Conservation (phyloP, 2,329 filamentous ascomycete species). For the Penicillium glabrum region DNA sequence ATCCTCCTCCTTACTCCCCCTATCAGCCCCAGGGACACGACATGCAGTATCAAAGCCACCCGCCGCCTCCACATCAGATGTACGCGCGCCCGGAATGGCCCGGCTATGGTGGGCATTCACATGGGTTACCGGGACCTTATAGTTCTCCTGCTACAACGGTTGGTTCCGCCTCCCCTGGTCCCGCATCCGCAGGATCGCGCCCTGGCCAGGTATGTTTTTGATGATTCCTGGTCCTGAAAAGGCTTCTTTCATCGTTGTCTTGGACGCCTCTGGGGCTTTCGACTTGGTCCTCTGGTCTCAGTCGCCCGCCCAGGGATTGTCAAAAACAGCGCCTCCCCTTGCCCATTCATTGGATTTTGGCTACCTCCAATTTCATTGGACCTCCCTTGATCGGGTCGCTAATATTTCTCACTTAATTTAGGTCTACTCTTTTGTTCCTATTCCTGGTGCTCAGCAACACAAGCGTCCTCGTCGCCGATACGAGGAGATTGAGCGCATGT, state of each 20-base stretch:
- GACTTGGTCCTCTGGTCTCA: conserved; percentile 2
- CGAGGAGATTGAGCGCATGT: conserved; percentile 99
- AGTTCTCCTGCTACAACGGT: conserved; percentile 57
- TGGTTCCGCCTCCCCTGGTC: conserved; percentile 56
- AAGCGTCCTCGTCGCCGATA: conserved; percentile 91
- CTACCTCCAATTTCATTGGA: background rate
- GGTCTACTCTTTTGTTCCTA: conserved; percentile 97
- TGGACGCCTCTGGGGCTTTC: conserved; percentile 24
- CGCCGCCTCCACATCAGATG: conserved; percentile 48
- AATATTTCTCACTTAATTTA: conserved; percentile 42
- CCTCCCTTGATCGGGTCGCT: conserved; percentile 10
- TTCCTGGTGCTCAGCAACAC: conserved; percentile 94
- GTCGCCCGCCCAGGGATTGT: conserved; percentile 16
- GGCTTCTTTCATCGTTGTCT: conserved; percentile 31
- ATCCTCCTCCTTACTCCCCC: conserved; percentile 81
- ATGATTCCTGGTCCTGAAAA: conserved; percentile 32
- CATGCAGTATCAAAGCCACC: conserved; percentile 67
- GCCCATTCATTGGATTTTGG: conserved; percentile 3
- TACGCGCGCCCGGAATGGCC: conserved; percentile 49
- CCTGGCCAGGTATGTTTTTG: conserved; percentile 61
- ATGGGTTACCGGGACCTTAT: conserved; percentile 51
- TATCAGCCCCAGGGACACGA: conserved; percentile 81
- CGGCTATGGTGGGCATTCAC: conserved; percentile 47
- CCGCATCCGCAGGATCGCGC: conserved; percentile 61
- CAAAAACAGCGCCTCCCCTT: conserved; percentile 23